Conservation (phyloP, 129 eudicot genomes). For the Pulicaria dysenterica region DNA sequence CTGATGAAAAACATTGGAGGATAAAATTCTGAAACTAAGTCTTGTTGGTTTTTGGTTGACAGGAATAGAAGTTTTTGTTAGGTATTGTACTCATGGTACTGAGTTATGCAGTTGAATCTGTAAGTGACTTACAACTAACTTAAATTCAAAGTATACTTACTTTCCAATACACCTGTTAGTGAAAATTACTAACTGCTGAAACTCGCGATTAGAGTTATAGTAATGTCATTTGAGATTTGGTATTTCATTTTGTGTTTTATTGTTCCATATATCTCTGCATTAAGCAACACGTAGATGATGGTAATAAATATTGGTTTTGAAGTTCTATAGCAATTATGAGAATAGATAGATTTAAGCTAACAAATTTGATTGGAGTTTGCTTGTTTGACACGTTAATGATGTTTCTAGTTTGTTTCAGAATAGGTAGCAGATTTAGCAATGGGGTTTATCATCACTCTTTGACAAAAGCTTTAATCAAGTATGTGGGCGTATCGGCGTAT, state of each 20-base stretch:
- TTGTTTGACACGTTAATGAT: too few species aligned
- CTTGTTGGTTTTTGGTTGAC: slow-evolving; percentile 24
- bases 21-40: slow-evolving; percentile 11
- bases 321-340: too few species aligned
- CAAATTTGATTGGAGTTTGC: neutral
- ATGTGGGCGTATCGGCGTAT: too few species aligned
- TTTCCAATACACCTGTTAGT: neutral
- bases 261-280: neutral
- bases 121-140: slow-evolving; percentile 42
- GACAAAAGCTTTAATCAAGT: too few species aligned
- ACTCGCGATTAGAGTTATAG: neutral
- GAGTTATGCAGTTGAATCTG: slow-evolving; percentile 94
- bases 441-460: too few species aligned
- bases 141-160: neutral
- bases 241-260: neutral
- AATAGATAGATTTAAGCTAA: too few species aligned
- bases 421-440: too few species aligned
- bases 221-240: neutral
- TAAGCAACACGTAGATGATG: neutral
- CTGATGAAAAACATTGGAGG: neutral
- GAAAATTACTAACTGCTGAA: neutral
- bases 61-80: slow-evolving; percentile 97
- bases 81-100: slow-evolving; percentile 94
- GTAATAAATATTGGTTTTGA: neutral
- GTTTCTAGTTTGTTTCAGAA: too few species aligned